These are phyloP conservation scores for Geranium brycei DNA, from an alignment of 345 rosid genomes.

Conservation along the genomic window DNA sequence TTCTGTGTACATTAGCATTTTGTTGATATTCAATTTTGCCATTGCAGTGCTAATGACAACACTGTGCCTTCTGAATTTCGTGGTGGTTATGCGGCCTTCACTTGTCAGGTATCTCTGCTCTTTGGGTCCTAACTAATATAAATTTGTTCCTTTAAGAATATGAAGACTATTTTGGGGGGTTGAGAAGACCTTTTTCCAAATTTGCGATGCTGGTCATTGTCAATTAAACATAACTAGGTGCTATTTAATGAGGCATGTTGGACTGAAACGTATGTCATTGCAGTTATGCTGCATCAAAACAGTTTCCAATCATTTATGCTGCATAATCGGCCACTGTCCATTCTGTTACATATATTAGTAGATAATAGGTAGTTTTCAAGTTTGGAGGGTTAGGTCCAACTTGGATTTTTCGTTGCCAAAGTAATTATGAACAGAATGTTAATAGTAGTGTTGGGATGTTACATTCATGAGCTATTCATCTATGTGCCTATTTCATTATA, in stretches of 20 bases:
- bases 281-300: too few relatives aligned
- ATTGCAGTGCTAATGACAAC: constrained; percentile 50
- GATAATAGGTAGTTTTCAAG: too few relatives aligned
- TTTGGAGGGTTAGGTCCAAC: too few relatives aligned
- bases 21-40: constrained; percentile 12
- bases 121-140: constrained; percentile 3
- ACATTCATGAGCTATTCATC: neutral
- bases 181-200: neutral
- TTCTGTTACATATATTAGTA: too few relatives aligned
- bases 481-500: neutral
- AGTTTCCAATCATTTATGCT: too few relatives aligned
- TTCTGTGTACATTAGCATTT: constrained; percentile 9
- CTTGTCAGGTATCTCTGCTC: constrained; percentile 44
- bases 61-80: constrained; percentile 45
- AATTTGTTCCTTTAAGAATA: neutral
- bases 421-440: too few relatives aligned
- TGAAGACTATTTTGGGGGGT: constrained; percentile 1
- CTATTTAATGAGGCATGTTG: neutral
- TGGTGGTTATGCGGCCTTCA: constrained; percentile 83
- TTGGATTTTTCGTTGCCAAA: too few relatives aligned
- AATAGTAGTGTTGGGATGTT: neutral
- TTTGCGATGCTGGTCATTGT: neutral
- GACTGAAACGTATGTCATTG: neutral
- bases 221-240: neutral
- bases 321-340: too few relatives aligned